phyloP scores from a whole-genome alignment of 1,139 yeast genomes.

The Sporopachydermia cereana region DNA sequence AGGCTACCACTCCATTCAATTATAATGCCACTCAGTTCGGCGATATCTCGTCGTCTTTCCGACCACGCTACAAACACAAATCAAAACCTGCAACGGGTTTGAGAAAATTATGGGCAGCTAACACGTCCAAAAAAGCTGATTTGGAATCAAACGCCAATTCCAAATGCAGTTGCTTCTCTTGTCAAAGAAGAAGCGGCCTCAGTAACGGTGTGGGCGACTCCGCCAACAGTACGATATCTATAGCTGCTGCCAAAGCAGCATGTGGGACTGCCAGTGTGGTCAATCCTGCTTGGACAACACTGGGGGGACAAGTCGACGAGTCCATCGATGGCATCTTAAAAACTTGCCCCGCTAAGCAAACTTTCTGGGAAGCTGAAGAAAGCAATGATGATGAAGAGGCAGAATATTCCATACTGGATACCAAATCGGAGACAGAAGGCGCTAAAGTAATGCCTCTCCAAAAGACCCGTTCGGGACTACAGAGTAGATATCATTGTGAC shows the following conservation, averaged over 20 bases:
- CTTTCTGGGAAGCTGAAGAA: too few species aligned
- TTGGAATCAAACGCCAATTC: background rate
- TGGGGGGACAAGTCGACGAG: too few species aligned
- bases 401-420: too few species aligned
- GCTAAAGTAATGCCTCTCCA: too few species aligned
- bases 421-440: too few species aligned
- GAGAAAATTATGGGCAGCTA: background rate
- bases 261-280: too few species aligned
- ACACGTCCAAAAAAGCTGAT: background rate
- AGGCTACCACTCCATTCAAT: background rate
- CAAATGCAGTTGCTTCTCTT: background rate
- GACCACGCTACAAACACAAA: background rate
- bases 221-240: background rate
- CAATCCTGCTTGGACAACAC: too few species aligned
- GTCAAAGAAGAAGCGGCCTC: background rate
- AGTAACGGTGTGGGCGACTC: background rate
- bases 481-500: too few species aligned
- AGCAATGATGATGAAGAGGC: too few species aligned
- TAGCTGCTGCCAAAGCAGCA: constrained; percentile 1
- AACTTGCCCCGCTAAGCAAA: too few species aligned
- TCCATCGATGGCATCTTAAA: too few species aligned
- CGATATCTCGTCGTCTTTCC: background rate
- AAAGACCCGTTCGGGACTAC: too few species aligned
- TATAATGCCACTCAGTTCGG: background rate
- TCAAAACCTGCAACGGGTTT: background rate